These are phyloP conservation scores for Lachancea nothofagi DNA, from an alignment of 805 yeast species.

Conservation along the genomic window DNA sequence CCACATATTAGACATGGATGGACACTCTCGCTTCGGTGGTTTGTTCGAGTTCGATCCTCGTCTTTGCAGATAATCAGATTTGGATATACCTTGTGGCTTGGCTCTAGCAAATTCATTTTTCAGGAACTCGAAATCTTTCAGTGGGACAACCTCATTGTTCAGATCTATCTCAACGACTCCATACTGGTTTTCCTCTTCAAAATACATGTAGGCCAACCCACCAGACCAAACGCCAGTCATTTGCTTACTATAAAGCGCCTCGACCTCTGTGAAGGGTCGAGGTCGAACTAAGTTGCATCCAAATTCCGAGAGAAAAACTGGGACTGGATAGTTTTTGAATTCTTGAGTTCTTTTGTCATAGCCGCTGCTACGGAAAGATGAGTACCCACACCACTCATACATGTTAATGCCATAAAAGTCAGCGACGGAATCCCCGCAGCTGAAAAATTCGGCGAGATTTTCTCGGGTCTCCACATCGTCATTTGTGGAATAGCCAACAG, in stretches of 20 bases:
- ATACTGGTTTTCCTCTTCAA: constrained; percentile 67
- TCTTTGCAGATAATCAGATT: constrained; percentile 29
- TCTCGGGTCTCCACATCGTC: constrained; percentile 82
- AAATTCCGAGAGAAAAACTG: constrained; percentile 74
- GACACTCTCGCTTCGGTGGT: constrained; percentile 41
- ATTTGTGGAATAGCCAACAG: constrained; percentile 91
- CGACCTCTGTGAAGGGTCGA: constrained; percentile 67
- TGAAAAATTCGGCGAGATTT: constrained; percentile 74
- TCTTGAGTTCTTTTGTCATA: constrained; percentile 57
- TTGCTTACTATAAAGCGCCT: constrained; percentile 53
- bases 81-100: constrained; percentile 40
- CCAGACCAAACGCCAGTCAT: constrained; percentile 85
- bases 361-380: constrained; percentile 59
- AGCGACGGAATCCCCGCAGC: constrained; percentile 64
- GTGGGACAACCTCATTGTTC: constrained; percentile 42
- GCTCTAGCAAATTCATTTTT: constrained; percentile 46
- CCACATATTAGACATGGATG: constrained; percentile 50
- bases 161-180: constrained; percentile 57
- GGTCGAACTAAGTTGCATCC: constrained; percentile 69
- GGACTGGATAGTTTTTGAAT: constrained; percentile 60
- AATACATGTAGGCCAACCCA: constrained; percentile 80
- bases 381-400: constrained; percentile 83
- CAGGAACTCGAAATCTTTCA: constrained; percentile 55
- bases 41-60: constrained; percentile 16
- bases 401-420: constrained; percentile 82